Evolutionary conservation across 1,284 basidiomycete species (phyloP), one percentile per base, ranked within the genome.

Genomic region (Trichosporon inkin): DNA sequence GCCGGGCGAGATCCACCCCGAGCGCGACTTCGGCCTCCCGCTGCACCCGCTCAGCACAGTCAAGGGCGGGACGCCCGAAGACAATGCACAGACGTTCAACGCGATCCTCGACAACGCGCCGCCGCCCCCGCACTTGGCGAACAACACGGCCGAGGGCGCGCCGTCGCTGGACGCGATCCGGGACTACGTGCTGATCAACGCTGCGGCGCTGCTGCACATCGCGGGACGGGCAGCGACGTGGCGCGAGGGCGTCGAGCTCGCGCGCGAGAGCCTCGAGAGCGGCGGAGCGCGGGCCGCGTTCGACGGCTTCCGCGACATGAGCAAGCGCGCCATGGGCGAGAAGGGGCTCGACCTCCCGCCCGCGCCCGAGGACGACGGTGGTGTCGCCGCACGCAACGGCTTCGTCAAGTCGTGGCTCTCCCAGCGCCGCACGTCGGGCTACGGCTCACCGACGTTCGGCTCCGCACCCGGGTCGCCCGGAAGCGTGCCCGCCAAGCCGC

Each of bases 181-280:
- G 37, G 86, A 93, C 70, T 95, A 92, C 72, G 89, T 95, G 60
- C 78, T 92, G 57, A 78, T 95, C 77, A 95, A 95, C 70, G 84
- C 91, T 0, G 85, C 90, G 6, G 91, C 90, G 7, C 74, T 95
- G 55, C 79, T 96, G 40, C 85, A 91, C 19, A 85, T 95, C 3
- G 85, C 89, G 2, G 91, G 90, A 1, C 63, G 87, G 40, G 90
- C 87, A 16, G 72, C 73, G 37, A 83, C 86, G 71, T 89, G 84
- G 72, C 83, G 83, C 71, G 84, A 92, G 20, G 92, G 90, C 1
- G 86, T 89, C 0, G 76, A 77, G 58, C 69, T 89, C 65, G 92
- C 91, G n/a, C 79, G 83, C 69, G 82, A 88, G 75, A 88, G 88
- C 61, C 80, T 95, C 19, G 79, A 79, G 34, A 85, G 84, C 24